Base-by-base conservation (phyloP, 768 basidiomycete genomes). In the Leccinum pellstonianum region DNA sequence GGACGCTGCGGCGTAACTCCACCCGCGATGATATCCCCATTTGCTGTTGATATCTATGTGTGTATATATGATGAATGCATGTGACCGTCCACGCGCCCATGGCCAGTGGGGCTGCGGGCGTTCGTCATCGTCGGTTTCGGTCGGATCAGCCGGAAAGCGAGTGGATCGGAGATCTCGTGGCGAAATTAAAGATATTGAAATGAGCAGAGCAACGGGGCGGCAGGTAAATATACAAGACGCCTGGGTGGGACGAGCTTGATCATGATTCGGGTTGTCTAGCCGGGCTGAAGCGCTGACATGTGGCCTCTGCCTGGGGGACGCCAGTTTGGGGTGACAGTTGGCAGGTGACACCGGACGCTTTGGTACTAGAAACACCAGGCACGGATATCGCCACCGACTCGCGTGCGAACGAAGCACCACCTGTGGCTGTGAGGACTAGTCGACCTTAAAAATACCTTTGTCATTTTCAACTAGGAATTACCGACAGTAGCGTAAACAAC, bases 381-480 rank as follows among this genome's bases (percentile, higher is more conserved):
- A 56, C 47, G 12, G 33, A 56, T 55, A 37, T 66, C 59, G 64
- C 55, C 52, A 57, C 67, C 67, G 67, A 62, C 56, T 64, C 68
- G 56, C 65, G 65, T 63, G 68, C 49, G 41, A 60, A 59, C 53
- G 58, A 69, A 64, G 62, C 35, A 19, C 29, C 37, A 31, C 38
- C 23, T 27, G 70, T 73, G 72, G 72, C 72, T 75, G 70, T 75
- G 64, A 43, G 3, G 27, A 52, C 38, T 56, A 65, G 56, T 41
- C 59, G 68, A 73, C 68, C 62, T 73, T 75, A 74, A 69, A 74
- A 68, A 66, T 64, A 64, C 59, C 63, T 64, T 73, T 62, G 64
- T 64, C 58, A 54, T 51, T 65, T 56, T 61, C 54, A 37, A 59
- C 56, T 70, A 59, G 61, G 59, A 62, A 63, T 71, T 61, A 63